phyloP scores from a whole-genome alignment of 1,284 basidiomycete species.

The Sporisorium sorghi region DNA sequence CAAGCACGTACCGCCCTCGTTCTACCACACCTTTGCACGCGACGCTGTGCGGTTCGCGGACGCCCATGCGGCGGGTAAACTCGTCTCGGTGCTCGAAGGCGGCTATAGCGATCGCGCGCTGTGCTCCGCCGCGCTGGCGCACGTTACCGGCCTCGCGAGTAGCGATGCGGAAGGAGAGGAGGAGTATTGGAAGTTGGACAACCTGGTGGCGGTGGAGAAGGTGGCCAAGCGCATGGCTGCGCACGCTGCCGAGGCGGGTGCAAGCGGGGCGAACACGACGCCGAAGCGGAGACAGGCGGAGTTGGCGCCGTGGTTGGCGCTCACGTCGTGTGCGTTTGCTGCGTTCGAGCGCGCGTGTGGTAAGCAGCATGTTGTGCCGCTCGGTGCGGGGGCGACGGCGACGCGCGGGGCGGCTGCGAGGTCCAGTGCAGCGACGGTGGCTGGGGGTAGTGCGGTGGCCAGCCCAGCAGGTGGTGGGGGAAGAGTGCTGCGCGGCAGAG shows the following conservation, averaged over 20 bases:
- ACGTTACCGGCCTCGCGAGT: slow-evolving; percentile 51
- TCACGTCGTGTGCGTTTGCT: slow-evolving; percentile 53
- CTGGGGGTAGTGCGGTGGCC: slow-evolving; percentile 10
- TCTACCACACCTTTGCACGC: slow-evolving; percentile 85
- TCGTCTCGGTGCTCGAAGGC: slow-evolving; percentile 91
- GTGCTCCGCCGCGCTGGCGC: slow-evolving; percentile 74
- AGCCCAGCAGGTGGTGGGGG: slow-evolving; percentile 18
- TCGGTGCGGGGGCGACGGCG: slow-evolving; percentile 15
- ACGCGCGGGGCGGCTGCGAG: slow-evolving; percentile 1
- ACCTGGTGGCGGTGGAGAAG: slow-evolving; percentile 54
- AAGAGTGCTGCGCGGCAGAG: slow-evolving; percentile 31
- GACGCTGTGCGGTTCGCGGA: slow-evolving; percentile 80
- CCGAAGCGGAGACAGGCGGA: slow-evolving; percentile 44
- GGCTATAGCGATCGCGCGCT: slow-evolving; percentile 88
- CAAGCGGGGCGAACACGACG: slow-evolving; percentile 30
- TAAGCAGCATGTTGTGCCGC: slow-evolving; percentile 22
- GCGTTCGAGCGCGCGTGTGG: slow-evolving; percentile 57
- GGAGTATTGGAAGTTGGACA: slow-evolving; percentile 53
- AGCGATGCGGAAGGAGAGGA: slow-evolving; percentile 10
- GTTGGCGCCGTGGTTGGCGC: slow-evolving; percentile 46
- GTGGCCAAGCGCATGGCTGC: slow-evolving; percentile 59
- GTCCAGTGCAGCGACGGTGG: neutral
- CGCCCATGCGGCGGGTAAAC: slow-evolving; percentile 76
- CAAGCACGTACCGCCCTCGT: slow-evolving; percentile 86
- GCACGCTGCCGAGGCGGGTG: slow-evolving; percentile 10